Percentiles rank a stretch among this genome's conserved stretches.
Conservation (phyloP, 1,284 basidiomycete genomes). For the Stygiomarasmius scandens region DNA sequence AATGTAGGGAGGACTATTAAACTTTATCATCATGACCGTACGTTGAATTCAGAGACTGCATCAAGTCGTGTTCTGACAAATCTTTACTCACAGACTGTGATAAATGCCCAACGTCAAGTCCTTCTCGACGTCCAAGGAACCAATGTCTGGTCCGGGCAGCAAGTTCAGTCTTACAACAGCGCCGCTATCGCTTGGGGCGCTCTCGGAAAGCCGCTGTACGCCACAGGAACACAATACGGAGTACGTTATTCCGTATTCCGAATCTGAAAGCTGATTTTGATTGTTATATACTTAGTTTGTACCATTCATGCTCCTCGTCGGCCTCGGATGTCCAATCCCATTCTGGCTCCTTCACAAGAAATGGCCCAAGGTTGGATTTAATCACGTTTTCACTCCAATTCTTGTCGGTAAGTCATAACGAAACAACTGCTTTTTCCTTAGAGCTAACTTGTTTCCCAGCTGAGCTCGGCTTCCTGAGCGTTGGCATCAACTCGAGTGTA, state of each 20-base stretch:
- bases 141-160: conserved; percentile 22
- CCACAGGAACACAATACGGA: conserved; percentile 36
- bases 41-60: conserved; percentile 9
- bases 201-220: conserved; percentile 33
- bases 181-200: conserved; percentile 23
- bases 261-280: conserved; percentile 16
- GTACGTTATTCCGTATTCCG: conserved; percentile 27
- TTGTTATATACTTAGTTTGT: conserved; percentile 26
- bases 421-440: too few species aligned
- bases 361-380: conserved; percentile 38
- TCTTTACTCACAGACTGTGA: conserved; percentile 21
- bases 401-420: conserved; percentile 29
- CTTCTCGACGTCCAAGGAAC: conserved; percentile 37
- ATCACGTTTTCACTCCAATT: conserved; percentile 37
- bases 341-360: conserved; percentile 40
- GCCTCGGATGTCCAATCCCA: conserved; percentile 40
- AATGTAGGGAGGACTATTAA: conserved; percentile 12
- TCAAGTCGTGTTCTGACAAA: not conserved
- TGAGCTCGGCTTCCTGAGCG: conserved; percentile 44
- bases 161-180: conserved; percentile 22
- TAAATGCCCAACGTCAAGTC: conserved; percentile 34
- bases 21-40: conserved; percentile 11
- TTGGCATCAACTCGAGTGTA: conserved; percentile 58
- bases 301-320: conserved; percentile 37
- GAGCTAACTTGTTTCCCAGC: not conserved